Percentiles rank a stretch among this genome's conserved stretches.
phyloP scores from a whole-genome alignment of 257 asterid genomes.

The Marsdenia floribunda region DNA sequence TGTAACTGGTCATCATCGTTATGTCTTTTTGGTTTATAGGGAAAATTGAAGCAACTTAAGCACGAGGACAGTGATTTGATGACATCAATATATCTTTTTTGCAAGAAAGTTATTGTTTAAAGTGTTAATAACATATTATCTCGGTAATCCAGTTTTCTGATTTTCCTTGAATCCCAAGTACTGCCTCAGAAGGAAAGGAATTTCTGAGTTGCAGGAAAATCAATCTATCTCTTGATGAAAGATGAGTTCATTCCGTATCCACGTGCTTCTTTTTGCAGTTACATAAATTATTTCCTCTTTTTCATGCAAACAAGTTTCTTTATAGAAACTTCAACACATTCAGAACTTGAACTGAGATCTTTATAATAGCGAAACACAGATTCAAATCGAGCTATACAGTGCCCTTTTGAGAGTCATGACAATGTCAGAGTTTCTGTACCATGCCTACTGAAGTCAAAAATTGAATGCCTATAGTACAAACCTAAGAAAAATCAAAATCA shows the following conservation, averaged over 20 bases:
- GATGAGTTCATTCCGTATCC: not conserved
- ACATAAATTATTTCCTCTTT: no score
- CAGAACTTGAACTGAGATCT: not conserved
- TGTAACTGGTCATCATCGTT: not conserved
- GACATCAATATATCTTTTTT: not conserved
- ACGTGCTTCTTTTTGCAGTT: not conserved
- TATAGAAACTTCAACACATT: not conserved
- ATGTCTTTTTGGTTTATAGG: conserved; percentile 8
- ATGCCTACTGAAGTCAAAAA: not conserved
- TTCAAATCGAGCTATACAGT: not conserved
- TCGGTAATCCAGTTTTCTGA: not conserved
- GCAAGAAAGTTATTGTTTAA: conserved; percentile 9
- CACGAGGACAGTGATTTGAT: conserved; percentile 9
- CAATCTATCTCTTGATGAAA: not conserved
- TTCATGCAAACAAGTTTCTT: no score
- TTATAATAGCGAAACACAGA: not conserved
- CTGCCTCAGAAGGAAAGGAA: not conserved
- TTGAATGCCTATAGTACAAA: not conserved
- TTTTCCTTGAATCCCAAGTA: not conserved
- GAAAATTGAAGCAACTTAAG: conserved; percentile 3
- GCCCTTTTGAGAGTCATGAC: not conserved
- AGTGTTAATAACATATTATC: not conserved
- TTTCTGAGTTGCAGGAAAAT: not conserved
- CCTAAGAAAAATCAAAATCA: conserved; percentile 1
- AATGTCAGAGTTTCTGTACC: not conserved